Base-by-base conservation (phyloP, 441 rosid species). In the Jatropha multifida region DNA sequence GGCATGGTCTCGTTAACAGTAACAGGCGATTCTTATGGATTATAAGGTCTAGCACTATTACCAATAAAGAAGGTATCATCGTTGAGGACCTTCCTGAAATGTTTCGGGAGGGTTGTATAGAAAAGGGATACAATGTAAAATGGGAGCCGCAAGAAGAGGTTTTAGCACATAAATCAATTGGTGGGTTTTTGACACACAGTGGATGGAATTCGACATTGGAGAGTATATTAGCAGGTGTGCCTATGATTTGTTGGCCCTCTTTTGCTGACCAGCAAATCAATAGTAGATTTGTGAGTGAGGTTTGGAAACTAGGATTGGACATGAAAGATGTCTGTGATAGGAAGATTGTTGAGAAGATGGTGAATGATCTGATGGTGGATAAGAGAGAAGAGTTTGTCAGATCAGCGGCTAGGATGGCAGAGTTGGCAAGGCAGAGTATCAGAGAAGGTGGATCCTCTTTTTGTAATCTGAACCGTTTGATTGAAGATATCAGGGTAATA, bases 1-100 rank as follows among this genome's bases (percentile, higher is more conserved):
- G 87, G 87, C 74, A 87, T 71, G 89, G 94, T 42, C 70, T 92
- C 55, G 81, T 78, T 10, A 82, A 77, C 42, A 84, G 89, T 74
- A 84, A 84, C 52, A 76, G 76, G 23, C 81, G 81, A 51, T 51
- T 51, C 55, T 51, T 51, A 4, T 51, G 55, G 59, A 23, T 54
- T 54, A 54, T 54, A 18, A 17, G 59, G 1, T 7, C 59, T 5
- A 11, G 20, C 14, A 23, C 63, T 23, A 8, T 59, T 59, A 59
- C 37, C 13, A 59, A 59, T 59, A 3, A 59, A 37, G 37, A 59
- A 0, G 63, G 37, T 23, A 27, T 32, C 1, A 3, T 20, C 13
- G 2, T 59, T 59, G 37, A 59, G 23, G 23, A 26, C 10, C 9
- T 59, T 20, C 63, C 37, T 20, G 63, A 59, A 23, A 32, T 7